Conservation (phyloP, 768 basidiomycete species). For the Cystoderma amianthinum region DNA sequence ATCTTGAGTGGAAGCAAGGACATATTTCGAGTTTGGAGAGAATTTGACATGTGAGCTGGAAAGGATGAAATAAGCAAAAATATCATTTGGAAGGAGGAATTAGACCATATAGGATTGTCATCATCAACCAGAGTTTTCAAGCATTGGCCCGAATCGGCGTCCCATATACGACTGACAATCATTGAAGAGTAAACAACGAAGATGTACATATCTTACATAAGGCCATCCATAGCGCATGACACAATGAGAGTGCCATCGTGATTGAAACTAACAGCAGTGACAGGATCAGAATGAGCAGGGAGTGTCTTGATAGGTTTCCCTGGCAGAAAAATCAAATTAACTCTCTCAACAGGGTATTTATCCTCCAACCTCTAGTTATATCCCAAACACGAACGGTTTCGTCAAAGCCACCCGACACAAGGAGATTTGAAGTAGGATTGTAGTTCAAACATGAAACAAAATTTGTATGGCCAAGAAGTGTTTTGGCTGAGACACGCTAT, state of each 20-base stretch:
- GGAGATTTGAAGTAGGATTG: slow-evolving; percentile 82
- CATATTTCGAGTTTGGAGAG: slow-evolving; percentile 86
- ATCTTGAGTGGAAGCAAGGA: slow-evolving; percentile 90
- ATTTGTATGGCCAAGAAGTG: slow-evolving; percentile 81
- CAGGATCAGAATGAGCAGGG: slow-evolving; percentile 96
- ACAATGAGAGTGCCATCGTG: slow-evolving; percentile 92
- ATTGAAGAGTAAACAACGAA: slow-evolving; percentile 4
- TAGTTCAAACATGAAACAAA: slow-evolving; percentile 93
- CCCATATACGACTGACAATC: slow-evolving; percentile 94
- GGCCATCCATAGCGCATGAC: slow-evolving; percentile 93
- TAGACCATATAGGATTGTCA: slow-evolving; percentile 87
- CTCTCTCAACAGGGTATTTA: neutral
- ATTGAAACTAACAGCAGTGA: slow-evolving; percentile 91
- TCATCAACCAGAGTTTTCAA: slow-evolving; percentile 96
- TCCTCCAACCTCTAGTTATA: slow-evolving; percentile 70
- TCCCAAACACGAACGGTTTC: slow-evolving; percentile 99
- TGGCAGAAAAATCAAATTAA: slow-evolving; percentile 17
- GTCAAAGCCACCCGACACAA: slow-evolving; percentile 93
- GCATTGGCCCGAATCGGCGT: slow-evolving; percentile 94
- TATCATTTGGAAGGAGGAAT: slow-evolving; percentile 4
- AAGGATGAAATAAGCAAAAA: too few species aligned
- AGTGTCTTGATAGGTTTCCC: slow-evolving; percentile 82
- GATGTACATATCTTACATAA: slow-evolving; percentile 53
- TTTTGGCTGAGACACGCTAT: slow-evolving; percentile 58
- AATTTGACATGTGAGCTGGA: slow-evolving; percentile 81